Base-by-base conservation (phyloP, 768 basidiomycete species). In the Asterophora parasitica region DNA sequence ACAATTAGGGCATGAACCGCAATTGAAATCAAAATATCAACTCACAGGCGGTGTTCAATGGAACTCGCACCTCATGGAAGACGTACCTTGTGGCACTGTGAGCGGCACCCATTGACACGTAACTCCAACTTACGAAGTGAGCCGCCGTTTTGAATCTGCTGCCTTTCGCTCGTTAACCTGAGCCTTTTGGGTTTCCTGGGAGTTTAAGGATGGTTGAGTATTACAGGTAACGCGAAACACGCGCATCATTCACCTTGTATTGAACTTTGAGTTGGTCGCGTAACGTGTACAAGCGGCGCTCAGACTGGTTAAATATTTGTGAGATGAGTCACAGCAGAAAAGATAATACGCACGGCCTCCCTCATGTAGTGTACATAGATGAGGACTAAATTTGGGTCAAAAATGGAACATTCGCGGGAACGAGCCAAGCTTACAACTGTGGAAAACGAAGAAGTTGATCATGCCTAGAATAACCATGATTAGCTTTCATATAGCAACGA, bases 41-140 rank as follows among this genome's bases (percentile, higher is more conserved):
- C 73, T 58, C 49, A 78, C 84, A 69, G 9, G 87, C 87, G 35
- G 86, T 88, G 58, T 89, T 88, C 44, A 89, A 67, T 20, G 87
- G 87, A 47, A 89, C 88, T 51, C 87, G 82, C 65, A 89, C 87
- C 74, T 86, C 84, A 78, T 86, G 85, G 62, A 86, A 87, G 20
- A 86, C 82, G 58, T 86, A 85, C 55, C 83, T 85, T 46, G 7
- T 39, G 11, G 52, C 46, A 7, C 33, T 46, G 19, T 52, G 13
- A 40, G 42, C 30, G 15, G 8, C 30, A 12, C 35, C 28, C 0
- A 19, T 19, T n/a, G 36, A 30, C 41, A 6, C 35, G n/a, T n/a
- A n/a, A n/a, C n/a, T n/a, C n/a, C n/a, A 27, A 76, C 79, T 68
- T 75, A 81, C 85, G 86, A 83, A 55, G 88, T 89, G 19, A 89